Conservation (phyloP, 176 grass and related monocot genomes). For the Areca catechu region DNA sequence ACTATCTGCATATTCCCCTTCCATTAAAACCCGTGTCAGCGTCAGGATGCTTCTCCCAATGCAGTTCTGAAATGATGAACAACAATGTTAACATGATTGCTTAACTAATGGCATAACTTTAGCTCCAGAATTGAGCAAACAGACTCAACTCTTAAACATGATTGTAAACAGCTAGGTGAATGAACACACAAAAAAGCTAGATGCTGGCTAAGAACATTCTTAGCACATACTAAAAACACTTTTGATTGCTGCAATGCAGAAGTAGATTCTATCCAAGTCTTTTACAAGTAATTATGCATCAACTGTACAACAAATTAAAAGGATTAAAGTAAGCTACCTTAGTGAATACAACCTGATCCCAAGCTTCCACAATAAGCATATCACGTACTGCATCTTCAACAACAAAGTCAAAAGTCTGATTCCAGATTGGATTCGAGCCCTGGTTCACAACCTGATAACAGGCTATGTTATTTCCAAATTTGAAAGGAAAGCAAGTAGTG, state of each 20-base stretch:
- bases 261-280: background rate
- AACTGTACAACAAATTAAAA: background rate
- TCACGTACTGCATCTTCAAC: constrained; percentile 97
- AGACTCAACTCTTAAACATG: too few relatives aligned
- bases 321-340: constrained; percentile 39
- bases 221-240: too few relatives aligned
- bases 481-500: background rate
- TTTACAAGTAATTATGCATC: background rate
- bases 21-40: constrained; percentile 66
- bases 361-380: constrained; percentile 96
- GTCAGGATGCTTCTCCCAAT: constrained; percentile 96
- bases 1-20: constrained; percentile 70
- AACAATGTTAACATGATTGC: background rate
- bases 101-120: too few relatives aligned
- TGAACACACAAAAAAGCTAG: too few relatives aligned
- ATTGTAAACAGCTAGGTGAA: too few relatives aligned
- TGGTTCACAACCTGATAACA: constrained; percentile 78
- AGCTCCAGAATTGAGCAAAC: too few relatives aligned
- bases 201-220: too few relatives aligned
- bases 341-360: constrained; percentile 91
- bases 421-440: constrained; percentile 86
- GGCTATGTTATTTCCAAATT: background rate
- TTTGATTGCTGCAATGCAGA: too few relatives aligned
- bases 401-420: constrained; percentile 86
- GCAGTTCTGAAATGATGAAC: constrained; percentile 42